Conservation (phyloP, 2,329 filamentous ascomycete species). For the Alternaria panax region DNA sequence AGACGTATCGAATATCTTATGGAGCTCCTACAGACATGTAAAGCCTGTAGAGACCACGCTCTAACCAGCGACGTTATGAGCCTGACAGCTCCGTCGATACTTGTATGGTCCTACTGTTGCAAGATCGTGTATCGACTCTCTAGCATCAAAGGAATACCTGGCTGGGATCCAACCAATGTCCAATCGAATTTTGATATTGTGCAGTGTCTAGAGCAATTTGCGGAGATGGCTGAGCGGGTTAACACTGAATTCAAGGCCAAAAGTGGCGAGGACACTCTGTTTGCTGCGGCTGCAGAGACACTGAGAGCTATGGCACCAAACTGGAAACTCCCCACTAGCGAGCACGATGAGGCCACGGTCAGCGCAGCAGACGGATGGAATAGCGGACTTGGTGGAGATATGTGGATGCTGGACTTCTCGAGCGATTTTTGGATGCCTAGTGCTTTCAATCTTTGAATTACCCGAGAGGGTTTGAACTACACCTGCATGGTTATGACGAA, state of each 20-base stretch:
- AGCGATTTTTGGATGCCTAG: slow-evolving; percentile 27
- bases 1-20: slow-evolving; percentile 26
- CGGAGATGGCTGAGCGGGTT: slow-evolving; percentile 12
- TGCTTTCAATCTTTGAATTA: slow-evolving; percentile 12
- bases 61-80: slow-evolving; percentile 14
- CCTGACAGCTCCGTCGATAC: slow-evolving; percentile 16
- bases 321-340: slow-evolving; percentile 11
- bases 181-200: slow-evolving; percentile 17
- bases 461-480: background rate
- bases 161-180: slow-evolving; percentile 23
- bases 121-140: slow-evolving; percentile 21
- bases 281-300: slow-evolving; percentile 20
- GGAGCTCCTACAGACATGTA: slow-evolving; percentile 17
- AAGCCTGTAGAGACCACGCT: slow-evolving; percentile 19
- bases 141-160: slow-evolving; percentile 18
- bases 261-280: slow-evolving; percentile 25
- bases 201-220: slow-evolving; percentile 17
- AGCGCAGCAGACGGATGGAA: background rate
- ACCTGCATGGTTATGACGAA: background rate
- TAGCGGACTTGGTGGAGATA: slow-evolving; percentile 5
- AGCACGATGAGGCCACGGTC: background rate
- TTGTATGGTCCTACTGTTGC: slow-evolving; percentile 23
- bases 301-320: slow-evolving; percentile 20
- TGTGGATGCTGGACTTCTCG: slow-evolving; percentile 22
- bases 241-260: slow-evolving; percentile 16